Evolutionary conservation across 176 grass and related monocot species (phyloP).

Genomic region (Rhynchospora pubera): DNA sequence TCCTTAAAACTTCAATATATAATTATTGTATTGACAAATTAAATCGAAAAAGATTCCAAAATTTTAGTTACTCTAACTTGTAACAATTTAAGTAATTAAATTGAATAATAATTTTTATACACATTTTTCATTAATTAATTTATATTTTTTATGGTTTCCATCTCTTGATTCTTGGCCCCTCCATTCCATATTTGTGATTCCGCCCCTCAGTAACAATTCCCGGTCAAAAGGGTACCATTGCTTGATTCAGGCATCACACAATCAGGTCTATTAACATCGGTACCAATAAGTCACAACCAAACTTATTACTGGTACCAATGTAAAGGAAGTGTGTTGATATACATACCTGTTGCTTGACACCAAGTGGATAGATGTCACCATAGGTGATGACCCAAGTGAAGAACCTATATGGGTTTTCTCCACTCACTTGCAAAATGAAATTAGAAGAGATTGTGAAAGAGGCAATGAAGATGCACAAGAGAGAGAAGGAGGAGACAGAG

Average conservation of each 20-base stretch:
- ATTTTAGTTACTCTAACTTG: too few species aligned
- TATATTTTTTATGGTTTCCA: background rate
- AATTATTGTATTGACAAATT: too few species aligned
- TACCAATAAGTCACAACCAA: background rate
- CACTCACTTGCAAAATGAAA: slow-evolving; percentile 16
- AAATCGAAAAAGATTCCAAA: too few species aligned
- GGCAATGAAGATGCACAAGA: slow-evolving; percentile 12
- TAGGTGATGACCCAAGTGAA: slow-evolving; percentile 86
- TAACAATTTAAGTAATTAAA: too few species aligned
- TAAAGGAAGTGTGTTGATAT: background rate
- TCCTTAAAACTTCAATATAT: too few species aligned
- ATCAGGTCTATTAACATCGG: background rate
- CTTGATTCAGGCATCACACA: background rate
- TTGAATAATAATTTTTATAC: too few species aligned
- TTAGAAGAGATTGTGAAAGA: background rate
- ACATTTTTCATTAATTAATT: too few species aligned
- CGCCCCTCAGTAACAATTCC: background rate
- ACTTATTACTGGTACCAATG: background rate
- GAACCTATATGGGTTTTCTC: slow-evolving; percentile 66
- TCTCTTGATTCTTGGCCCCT: background rate
- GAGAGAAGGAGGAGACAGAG: background rate
- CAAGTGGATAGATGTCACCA: slow-evolving; percentile 71
- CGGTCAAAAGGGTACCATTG: background rate
- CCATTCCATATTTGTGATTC: too few species aligned
- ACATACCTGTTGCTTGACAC: slow-evolving; percentile 62